Evolutionary conservation across 345 rosid genomes (phyloP).

Genomic region (Aquilaria malaccensis): DNA sequence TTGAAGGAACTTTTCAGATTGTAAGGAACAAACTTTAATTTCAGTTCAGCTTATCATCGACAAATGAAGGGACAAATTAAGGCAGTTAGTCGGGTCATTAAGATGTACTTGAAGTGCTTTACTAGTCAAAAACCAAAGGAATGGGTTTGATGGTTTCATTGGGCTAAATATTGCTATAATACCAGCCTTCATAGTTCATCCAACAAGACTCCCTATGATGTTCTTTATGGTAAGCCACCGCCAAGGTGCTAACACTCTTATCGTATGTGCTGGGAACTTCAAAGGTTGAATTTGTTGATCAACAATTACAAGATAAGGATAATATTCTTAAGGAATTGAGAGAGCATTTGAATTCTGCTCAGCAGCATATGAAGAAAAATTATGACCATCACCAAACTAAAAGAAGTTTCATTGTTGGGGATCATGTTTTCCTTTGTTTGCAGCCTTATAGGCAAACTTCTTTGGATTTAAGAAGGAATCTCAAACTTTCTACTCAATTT

Average conservation of each 20-base stretch:
- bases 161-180: background rate
- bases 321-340: background rate
- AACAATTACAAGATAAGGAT: background rate
- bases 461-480: background rate
- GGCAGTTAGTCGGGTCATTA: background rate
- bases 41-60: background rate
- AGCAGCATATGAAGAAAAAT: background rate
- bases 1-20: background rate
- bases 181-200: background rate
- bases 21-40: background rate
- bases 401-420: background rate
- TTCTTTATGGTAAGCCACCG: background rate
- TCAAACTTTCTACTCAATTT: background rate
- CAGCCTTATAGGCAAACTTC: background rate
- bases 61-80: background rate
- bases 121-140: background rate
- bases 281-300: background rate
- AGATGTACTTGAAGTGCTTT: conserved; percentile 1
- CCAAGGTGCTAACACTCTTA: background rate
- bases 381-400: background rate
- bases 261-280: background rate
- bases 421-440: background rate
- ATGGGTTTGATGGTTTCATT: background rate
- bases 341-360: background rate
- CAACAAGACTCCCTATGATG: background rate